Conservation (phyloP, 1,284 basidiomycete genomes). For the Mixia osmundae region DNA sequence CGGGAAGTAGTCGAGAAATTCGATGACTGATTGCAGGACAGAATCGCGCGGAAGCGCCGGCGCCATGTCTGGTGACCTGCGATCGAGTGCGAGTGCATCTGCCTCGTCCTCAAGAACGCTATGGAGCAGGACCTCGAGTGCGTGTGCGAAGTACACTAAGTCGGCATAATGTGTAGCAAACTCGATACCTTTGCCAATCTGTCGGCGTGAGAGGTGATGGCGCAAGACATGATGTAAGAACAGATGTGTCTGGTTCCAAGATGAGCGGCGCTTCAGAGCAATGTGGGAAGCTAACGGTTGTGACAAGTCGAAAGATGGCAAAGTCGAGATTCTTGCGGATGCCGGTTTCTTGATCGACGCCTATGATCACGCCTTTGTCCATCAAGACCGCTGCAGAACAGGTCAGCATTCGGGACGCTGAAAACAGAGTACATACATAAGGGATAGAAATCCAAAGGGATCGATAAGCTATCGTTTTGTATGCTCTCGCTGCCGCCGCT, state of each 20-base stretch:
- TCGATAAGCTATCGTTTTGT: constrained; percentile 66
- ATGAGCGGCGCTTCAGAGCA: not conserved
- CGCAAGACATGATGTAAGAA: constrained; percentile 81
- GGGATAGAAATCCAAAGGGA: constrained; percentile 82
- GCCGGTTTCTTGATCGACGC: constrained; percentile 68
- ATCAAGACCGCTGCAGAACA: constrained; percentile 55
- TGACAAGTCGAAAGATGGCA: constrained; percentile 72
- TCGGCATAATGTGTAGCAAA: constrained; percentile 70
- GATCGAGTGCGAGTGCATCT: constrained; percentile 15
- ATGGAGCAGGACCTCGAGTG: constrained; percentile 80
- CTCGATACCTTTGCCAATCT: constrained; percentile 51
- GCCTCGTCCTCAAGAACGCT: constrained; percentile 81
- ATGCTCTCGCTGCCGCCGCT: constrained; percentile 22
- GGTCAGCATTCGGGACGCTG: not conserved
- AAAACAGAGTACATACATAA: constrained; percentile 42
- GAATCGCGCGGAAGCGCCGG: constrained; percentile 18
- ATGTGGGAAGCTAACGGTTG: constrained; percentile 36
- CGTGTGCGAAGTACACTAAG: constrained; percentile 80
- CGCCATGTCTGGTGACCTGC: not conserved
- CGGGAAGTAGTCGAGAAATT: constrained; percentile 87
- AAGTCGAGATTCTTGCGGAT: constrained; percentile 59
- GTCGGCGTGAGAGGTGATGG: constrained; percentile 48
- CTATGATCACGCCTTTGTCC: constrained; percentile 97
- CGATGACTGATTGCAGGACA: constrained; percentile 45
- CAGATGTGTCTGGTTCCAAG: constrained; percentile 45